Percentiles rank a stretch among this genome's conserved stretches.
These are phyloP conservation scores for Nyctanthes arbortristis DNA, from an alignment of 257 asterid genomes.

Conservation along the genomic window DNA sequence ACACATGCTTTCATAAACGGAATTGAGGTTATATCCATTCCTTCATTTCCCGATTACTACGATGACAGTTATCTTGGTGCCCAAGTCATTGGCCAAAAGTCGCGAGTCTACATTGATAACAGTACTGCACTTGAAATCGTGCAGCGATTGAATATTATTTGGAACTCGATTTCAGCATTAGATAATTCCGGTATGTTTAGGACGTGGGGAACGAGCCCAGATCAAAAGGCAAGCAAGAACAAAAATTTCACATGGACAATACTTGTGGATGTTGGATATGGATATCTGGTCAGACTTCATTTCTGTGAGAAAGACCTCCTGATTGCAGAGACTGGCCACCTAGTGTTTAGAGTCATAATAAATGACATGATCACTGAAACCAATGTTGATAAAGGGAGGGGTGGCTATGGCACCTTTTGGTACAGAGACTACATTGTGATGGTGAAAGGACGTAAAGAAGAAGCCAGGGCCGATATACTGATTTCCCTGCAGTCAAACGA, in stretches of 20 bases:
- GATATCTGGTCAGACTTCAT: constrained; percentile 56
- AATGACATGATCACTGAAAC: constrained; percentile 39
- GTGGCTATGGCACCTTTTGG: constrained; percentile 22
- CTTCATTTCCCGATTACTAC: constrained; percentile 22
- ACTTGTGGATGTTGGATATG: constrained; percentile 51
- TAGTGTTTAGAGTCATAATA: constrained; percentile 35
- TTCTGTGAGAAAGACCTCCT: constrained; percentile 41
- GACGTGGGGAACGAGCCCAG: constrained; percentile 33
- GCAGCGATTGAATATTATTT: constrained; percentile 35
- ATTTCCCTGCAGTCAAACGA: constrained; percentile 38
- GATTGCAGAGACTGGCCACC: constrained; percentile 24
- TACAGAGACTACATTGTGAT: constrained; percentile 43
- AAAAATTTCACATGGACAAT: constrained; percentile 36
- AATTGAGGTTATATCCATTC: constrained; percentile 34
- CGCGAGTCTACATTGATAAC: constrained; percentile 36
- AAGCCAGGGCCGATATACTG: constrained; percentile 39
- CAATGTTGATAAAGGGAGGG: constrained; percentile 35
- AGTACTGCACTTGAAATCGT: constrained; percentile 48
- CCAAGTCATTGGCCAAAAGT: constrained; percentile 25
- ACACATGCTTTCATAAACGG: constrained; percentile 39
- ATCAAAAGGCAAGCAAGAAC: constrained; percentile 20
- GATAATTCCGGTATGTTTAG: constrained; percentile 38
- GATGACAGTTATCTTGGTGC: constrained; percentile 5
- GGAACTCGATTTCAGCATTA: constrained; percentile 16
- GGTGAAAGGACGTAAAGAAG: constrained; percentile 46